Evolutionary conservation across 2,329 filamentous ascomycete genomes (phyloP), one percentile per base, ranked within the genome.

Genomic region (Pestalotiopsis sp.): DNA sequence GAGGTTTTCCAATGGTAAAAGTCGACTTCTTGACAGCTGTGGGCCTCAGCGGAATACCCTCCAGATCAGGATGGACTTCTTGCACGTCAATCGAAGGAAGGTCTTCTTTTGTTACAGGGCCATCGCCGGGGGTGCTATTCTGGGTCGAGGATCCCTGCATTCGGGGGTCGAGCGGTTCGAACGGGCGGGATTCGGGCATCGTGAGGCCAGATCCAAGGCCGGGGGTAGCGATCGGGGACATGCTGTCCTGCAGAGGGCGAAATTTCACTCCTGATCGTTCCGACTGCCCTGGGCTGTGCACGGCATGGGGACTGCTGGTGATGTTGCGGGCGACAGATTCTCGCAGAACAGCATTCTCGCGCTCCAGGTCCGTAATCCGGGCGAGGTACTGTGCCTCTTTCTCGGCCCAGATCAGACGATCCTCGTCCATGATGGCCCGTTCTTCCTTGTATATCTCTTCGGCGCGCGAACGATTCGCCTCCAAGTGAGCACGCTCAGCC

Each of bases 401-500:
- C 14, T 76, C 75, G 25, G 83, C 76, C 85, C 85, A 87, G 13
- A 80, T 75, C 17, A 81, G 75, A 20, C 83, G 81, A 70, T 87
- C 83, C 52, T 85, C 83, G 65, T 87, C 84, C 83, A 88, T 87
- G 68, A 87, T 80, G 64, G 79, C 79, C 7, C 85, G 83, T 73
- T 88, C 86, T 71, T 87, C 85, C 70, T 83, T 83, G 73, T 87
- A 87, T n/a, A 88, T 83, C 73, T 86, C 84, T 71, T 88, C 86
- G 3, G 84, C 86, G 14, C 85, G 83, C 60, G 82, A 82, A 12
- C 86, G 83, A 70, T 85, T 87, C 6, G 85, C 85, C 73, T 88
- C 86, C 68, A 88, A 79, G 68, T 87, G 82, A 64, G 82, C 83
- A 41, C 86, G 83, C 74, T 88, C 86, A 11, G 83, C 83, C 72